Evolutionary conservation across 495 filamentous ascomycete genomes (phyloP).

Genomic region (Friedmanniomyces endolithicus): DNA sequence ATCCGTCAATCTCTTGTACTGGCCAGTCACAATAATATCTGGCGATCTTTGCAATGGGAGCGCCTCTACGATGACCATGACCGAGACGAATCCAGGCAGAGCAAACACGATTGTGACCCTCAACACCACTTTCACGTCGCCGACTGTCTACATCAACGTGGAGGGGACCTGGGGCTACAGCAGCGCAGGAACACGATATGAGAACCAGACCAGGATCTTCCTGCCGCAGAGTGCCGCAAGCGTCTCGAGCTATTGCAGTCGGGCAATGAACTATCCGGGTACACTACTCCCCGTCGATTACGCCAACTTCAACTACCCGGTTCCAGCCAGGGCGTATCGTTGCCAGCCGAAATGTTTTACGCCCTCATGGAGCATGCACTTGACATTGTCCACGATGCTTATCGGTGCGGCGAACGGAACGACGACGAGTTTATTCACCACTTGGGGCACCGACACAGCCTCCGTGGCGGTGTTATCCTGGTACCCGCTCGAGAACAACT

Average conservation of each 20-base stretch:
- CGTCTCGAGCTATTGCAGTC: constrained; percentile 2
- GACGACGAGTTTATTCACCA: background rate
- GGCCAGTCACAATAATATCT: background rate
- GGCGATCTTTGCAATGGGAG: background rate
- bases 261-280: background rate
- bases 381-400: background rate
- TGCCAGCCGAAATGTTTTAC: constrained; percentile 10
- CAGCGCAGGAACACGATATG: background rate
- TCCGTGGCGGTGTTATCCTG: background rate
- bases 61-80: background rate
- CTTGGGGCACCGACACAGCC: background rate
- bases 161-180: constrained; percentile 1
- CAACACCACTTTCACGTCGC: constrained; percentile 3
- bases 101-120: constrained; percentile 1
- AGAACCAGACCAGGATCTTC: background rate
- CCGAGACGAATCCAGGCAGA: background rate
- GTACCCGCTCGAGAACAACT: background rate
- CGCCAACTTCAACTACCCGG: constrained; percentile 8
- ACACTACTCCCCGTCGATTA: constrained; percentile 1
- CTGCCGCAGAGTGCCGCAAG: background rate
- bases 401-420: background rate
- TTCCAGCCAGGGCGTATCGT: constrained; percentile 2
- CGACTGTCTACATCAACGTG: constrained; percentile 5
- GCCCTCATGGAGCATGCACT: background rate
- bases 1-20: constrained; percentile 2